phyloP scores from a whole-genome alignment of 306 rosid genomes.

The Spatholobus suberectus region DNA sequence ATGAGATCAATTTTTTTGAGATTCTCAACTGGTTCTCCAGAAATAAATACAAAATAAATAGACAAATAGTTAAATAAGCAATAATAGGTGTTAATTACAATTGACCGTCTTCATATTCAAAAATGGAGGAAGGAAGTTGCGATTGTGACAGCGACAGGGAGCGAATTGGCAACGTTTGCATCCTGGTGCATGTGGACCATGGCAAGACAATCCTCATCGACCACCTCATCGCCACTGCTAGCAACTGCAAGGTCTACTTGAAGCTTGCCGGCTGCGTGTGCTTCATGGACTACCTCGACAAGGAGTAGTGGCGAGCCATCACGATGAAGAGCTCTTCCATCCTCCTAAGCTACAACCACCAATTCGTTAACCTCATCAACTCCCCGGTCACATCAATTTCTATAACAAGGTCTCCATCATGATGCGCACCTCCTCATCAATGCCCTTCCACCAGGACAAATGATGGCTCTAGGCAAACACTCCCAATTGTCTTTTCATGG shows the following conservation, averaged over 20 bases:
- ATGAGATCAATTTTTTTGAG: too few species aligned
- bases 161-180: slow-evolving; percentile 77
- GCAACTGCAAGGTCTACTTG: slow-evolving; percentile 67
- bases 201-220: slow-evolving; percentile 90
- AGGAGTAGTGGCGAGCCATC: slow-evolving; percentile 87
- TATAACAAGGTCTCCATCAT: slow-evolving; percentile 85
- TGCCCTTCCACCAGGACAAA: too few species aligned
- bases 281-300: slow-evolving; percentile 84
- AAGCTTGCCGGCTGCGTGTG: slow-evolving; percentile 82
- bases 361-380: slow-evolving; percentile 77
- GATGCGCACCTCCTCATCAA: slow-evolving; percentile 81
- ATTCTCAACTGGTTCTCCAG: too few species aligned
- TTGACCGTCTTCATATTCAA: too few species aligned
- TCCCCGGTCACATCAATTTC: slow-evolving; percentile 88
- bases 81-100: too few species aligned
- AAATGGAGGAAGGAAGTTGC: too few species aligned
- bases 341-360: slow-evolving; percentile 47
- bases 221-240: slow-evolving; percentile 75
- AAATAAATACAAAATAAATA: too few species aligned
- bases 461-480: too few species aligned
- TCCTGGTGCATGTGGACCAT: slow-evolving; percentile 86
- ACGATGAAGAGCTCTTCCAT: slow-evolving; percentile 91
- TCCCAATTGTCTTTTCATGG: too few species aligned
- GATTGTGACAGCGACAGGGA: slow-evolving; percentile 21
- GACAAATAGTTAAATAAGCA: too few species aligned